Percentiles rank a stretch among this genome's conserved stretches.
Conservation (phyloP, 495 filamentous ascomycete genomes). For the Beverwykella pulmonaria region DNA sequence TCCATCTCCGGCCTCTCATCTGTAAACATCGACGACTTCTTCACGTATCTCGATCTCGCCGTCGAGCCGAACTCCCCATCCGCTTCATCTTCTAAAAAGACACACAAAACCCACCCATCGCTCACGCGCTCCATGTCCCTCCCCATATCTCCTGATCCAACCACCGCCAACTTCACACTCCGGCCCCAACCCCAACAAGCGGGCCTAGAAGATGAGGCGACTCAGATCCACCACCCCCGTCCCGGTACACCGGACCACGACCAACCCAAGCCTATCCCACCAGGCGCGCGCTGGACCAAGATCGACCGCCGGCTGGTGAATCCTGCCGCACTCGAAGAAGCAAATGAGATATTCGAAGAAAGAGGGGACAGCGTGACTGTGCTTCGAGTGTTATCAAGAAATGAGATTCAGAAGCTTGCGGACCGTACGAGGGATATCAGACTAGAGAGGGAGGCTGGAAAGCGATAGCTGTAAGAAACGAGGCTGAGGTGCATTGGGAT, state of each 20-base stretch:
- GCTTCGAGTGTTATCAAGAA: conserved; percentile 69
- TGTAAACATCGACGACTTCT: conserved; percentile 23
- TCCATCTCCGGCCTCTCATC: conserved; percentile 8
- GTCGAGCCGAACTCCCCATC: neutral
- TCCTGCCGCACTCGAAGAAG: conserved; percentile 68
- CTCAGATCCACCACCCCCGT: neutral
- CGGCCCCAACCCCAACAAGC: neutral
- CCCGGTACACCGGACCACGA: conserved; percentile 6
- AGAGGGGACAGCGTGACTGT: conserved; percentile 77
- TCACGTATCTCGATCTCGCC: conserved; percentile 19
- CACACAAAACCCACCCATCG: neutral
- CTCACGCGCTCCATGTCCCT: neutral
- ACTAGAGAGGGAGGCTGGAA: neutral
- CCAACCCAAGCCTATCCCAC: conserved; percentile 53
- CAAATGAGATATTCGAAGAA: conserved; percentile 73
- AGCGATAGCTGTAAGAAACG: neutral
- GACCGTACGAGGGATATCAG: conserved; percentile 65
- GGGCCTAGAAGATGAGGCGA: neutral
- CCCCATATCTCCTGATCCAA: neutral
- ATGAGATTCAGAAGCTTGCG: conserved; percentile 75
- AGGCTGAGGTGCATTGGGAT: neutral
- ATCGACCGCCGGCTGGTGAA: conserved; percentile 76
- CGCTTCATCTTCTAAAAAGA: neutral
- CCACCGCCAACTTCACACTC: neutral
- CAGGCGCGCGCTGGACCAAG: conserved; percentile 78